Evolutionary conservation across 768 basidiomycete genomes (phyloP).

Genomic region (Tulasnella sp.): DNA sequence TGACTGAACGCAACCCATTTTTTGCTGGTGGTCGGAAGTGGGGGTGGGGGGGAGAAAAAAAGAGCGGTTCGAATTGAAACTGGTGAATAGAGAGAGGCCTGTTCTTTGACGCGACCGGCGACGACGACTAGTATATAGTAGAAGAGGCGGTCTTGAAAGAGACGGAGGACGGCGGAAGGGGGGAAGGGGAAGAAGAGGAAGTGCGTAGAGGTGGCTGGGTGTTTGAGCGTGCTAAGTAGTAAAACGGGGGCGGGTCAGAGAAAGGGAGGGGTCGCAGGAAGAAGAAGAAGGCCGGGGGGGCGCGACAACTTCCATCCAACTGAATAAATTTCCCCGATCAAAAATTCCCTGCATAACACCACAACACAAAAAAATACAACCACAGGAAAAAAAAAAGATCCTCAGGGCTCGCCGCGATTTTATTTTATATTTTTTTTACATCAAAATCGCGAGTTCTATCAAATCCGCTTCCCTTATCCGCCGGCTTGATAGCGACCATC

Average conservation of each 20-base stretch:
- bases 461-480: too few relatives aligned
- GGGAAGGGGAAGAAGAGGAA: not conserved
- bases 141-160: not conserved
- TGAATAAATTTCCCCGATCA: too few relatives aligned
- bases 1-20: conserved; percentile 26
- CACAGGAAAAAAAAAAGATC: too few relatives aligned
- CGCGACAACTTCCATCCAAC: too few relatives aligned
- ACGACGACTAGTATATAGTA: not conserved
- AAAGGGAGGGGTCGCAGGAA: too few relatives aligned
- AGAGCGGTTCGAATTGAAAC: conserved; percentile 1
- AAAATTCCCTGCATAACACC: too few relatives aligned
- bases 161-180: not conserved
- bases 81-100: not conserved
- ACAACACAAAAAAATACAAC: too few relatives aligned
- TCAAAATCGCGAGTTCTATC: too few relatives aligned
- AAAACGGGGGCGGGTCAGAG: not conserved
- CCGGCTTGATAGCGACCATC: too few relatives aligned
- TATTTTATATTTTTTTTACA: too few relatives aligned
- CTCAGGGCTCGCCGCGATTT: too few relatives aligned
- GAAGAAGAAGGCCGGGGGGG: not conserved
- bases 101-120: not conserved
- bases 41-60: not conserved
- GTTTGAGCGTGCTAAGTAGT: not conserved
- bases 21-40: not conserved
- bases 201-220: not conserved